Conservation (phyloP, 345 rosid genomes). For the Eucalyptus sp. region DNA sequence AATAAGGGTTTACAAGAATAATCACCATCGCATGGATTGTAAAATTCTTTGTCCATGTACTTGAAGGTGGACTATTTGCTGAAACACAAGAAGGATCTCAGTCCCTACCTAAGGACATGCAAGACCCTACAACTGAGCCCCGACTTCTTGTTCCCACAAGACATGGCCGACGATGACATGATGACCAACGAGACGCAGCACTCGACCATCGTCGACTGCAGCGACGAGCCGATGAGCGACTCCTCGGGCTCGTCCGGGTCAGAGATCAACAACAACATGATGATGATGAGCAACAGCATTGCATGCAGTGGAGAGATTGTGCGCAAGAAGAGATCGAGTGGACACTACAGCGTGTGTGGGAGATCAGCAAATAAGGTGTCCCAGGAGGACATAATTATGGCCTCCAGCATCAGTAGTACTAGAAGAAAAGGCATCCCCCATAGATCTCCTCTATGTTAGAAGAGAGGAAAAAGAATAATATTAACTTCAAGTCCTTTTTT, state of each 20-base stretch:
- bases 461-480: background rate
- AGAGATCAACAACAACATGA: background rate
- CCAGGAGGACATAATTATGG: conserved; percentile 49
- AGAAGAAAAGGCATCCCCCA: conserved; percentile 95
- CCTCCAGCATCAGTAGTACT: conserved; percentile 38
- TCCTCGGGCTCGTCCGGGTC: conserved; percentile 66
- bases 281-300: background rate
- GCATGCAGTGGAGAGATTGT: background rate
- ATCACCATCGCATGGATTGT: background rate
- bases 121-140: conserved; percentile 66
- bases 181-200: conserved; percentile 35
- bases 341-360: conserved; percentile 36
- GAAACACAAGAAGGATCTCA: conserved; percentile 62
- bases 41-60: background rate
- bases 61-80: conserved; percentile 80
- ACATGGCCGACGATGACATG: conserved; percentile 54
- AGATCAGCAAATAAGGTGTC: conserved; percentile 43
- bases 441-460: conserved; percentile 79
- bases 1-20: background rate
- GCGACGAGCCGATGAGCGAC: conserved; percentile 55
- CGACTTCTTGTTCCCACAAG: conserved; percentile 83
- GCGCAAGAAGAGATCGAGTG: conserved; percentile 55
- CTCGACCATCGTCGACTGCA: conserved; percentile 59
- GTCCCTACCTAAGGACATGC: conserved; percentile 57
- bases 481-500: background rate